Evolutionary conservation across 2,329 filamentous ascomycete genomes (phyloP), one percentile per base, ranked within the genome.

Genomic region (Tolypocladium amazonense): DNA sequence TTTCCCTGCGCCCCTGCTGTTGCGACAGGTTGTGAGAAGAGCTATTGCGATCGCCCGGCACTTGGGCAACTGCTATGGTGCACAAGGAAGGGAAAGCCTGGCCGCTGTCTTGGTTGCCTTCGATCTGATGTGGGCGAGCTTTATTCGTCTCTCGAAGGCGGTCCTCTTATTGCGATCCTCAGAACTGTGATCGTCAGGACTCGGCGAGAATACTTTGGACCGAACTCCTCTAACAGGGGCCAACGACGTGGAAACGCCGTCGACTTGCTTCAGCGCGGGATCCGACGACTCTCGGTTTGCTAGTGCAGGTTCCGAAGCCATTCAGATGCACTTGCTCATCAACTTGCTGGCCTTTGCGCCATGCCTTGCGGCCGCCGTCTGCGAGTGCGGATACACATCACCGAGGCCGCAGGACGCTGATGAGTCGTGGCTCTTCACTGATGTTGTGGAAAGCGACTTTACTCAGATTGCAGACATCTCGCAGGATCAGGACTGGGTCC

Each of bases 361-460:
- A 50, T 63, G 15, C 6, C 56, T 67, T 35, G 63, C 60, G 4
- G 60, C 61, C 18, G 79, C 80, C 6, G 77, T 79, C 62, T 92
- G 89, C 74, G 83, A 88, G 66, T 93, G 89, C 69, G 89, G 89
- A 57, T 92, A 90, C 71, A 80, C 80, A 3, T 72, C 86, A 53
- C 76, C 75, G 62, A 72, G 77, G 7, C 35, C 59, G 45, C 77
- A 75, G n/a, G 68, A 73, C 54, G 72, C 74, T 35, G 64, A 69
- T 4, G 60, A 66, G 8, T 67, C 72, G 55, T 72, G 77, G 47
- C 68, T 88, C 58, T 92, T 89, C 70, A 90, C 87, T 2, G 85
- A 92, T 61, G 69, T 85, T 14, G 72, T 90, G 57, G 88, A 92
- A 68, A 87, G 87, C 25, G 86, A 92, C 73, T 92, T 92, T 68